Evolutionary conservation across 345 rosid genomes (phyloP).

Genomic region (Aquilaria yunnanensis): DNA sequence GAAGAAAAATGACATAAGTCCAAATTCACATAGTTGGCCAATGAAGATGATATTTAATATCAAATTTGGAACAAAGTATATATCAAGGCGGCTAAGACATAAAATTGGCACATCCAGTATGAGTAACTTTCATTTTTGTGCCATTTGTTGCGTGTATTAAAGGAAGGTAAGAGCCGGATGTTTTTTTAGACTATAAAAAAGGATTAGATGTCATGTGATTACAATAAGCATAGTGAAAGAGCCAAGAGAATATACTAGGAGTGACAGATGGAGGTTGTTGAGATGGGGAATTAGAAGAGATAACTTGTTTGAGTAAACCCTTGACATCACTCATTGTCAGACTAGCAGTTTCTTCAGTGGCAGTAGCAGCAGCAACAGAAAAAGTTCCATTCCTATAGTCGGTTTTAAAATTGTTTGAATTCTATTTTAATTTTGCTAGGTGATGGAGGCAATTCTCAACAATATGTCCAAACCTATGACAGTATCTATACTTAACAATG

Average conservation of each 20-base stretch:
- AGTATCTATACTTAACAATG: neutral
- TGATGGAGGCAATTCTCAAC: neutral
- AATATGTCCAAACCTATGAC: neutral
- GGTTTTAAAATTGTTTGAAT: neutral
- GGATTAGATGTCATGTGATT: neutral
- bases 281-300: neutral
- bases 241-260: neutral
- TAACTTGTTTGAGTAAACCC: neutral
- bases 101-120: too few relatives aligned
- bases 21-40: neutral
- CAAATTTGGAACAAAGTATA: too few relatives aligned
- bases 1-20: neutral
- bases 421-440: neutral
- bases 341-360: neutral
- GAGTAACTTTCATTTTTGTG: too few relatives aligned
- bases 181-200: neutral
- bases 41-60: too few relatives aligned
- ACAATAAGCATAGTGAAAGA: neutral
- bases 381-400: neutral
- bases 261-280: neutral
- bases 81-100: too few relatives aligned
- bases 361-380: neutral
- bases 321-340: neutral
- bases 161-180: too few relatives aligned
- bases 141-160: too few relatives aligned